Conservation (phyloP, 331 rosid species). For the Acacia pycnantha region DNA sequence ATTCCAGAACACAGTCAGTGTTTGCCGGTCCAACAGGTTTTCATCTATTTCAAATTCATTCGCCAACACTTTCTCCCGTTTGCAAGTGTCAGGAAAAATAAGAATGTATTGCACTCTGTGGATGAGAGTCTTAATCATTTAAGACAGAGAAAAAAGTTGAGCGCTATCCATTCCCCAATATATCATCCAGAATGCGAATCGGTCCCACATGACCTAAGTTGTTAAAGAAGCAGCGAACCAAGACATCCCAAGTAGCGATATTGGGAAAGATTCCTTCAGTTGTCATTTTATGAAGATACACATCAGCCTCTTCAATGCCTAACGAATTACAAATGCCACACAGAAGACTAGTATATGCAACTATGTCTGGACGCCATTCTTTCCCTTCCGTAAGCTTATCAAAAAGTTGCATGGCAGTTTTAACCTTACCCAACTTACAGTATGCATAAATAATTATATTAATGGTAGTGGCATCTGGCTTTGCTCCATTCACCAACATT, state of each 20-base stretch:
- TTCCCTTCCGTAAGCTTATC: conserved; percentile 42
- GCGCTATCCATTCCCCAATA: conserved; percentile 41
- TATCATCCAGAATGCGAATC: conserved; percentile 63
- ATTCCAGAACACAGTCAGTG: background rate
- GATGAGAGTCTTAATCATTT: conserved; percentile 7
- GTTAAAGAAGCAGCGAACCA: conserved; percentile 71
- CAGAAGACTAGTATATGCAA: conserved; percentile 62
- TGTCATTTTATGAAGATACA: conserved; percentile 66
- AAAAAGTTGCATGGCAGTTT: conserved; percentile 54
- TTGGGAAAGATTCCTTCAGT: conserved; percentile 63
- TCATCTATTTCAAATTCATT: background rate
- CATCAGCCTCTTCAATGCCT: conserved; percentile 65
- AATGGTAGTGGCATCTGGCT: conserved; percentile 57
- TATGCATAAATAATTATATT: conserved; percentile 56
- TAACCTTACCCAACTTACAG: conserved; percentile 65
- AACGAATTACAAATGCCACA: conserved; percentile 67
- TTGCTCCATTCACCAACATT: conserved; percentile 62
- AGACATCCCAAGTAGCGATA: conserved; percentile 65
- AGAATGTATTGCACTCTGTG: conserved; percentile 3
- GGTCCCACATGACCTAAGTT: conserved; percentile 79
- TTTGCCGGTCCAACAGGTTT: conserved; percentile 2
- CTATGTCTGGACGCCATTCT: conserved; percentile 66
- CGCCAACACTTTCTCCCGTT: background rate
- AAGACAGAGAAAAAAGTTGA: conserved; percentile 7
- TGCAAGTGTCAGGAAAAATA: background rate